Conservation (phyloP, 768 basidiomycete species). For the Trametes punicea region DNA sequence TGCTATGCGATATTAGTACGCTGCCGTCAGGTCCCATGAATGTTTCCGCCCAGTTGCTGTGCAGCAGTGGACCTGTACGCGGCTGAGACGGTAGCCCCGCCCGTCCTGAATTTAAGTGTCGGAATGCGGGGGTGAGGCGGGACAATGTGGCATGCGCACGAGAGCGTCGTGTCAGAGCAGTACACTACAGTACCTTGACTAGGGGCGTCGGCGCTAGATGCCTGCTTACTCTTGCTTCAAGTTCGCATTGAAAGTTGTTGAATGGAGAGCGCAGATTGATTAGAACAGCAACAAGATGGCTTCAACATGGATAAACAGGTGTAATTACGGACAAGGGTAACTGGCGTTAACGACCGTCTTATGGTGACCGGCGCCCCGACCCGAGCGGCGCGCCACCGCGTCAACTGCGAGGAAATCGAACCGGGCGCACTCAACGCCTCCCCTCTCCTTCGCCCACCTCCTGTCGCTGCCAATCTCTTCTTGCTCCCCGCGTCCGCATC, state of each 20-base stretch:
- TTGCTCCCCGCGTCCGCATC: slow-evolving; percentile 5
- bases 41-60: no score
- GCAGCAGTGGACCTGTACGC: no score
- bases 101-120: not conserved
- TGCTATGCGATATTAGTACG: no score
- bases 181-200: no score
- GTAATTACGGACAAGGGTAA: not conserved
- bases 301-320: not conserved
- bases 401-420: slow-evolving; percentile 10
- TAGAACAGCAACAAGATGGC: no score
- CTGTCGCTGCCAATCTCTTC: not conserved
- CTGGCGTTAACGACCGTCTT: not conserved
- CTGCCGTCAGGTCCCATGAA: no score
- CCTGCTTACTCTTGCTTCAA: no score
- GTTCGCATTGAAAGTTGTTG: no score
- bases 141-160: not conserved
- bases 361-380: slow-evolving; percentile 4
- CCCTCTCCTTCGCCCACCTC: slow-evolving; percentile 7
- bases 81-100: no score
- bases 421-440: slow-evolving; percentile 14
- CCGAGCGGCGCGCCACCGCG: slow-evolving; percentile 18
- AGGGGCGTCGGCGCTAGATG: not conserved
- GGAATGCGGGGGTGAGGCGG: not conserved
- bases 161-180: not conserved
- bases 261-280: no score